phyloP scores from a whole-genome alignment of 495 filamentous ascomycete species.

The Penicillium malachiteum region DNA sequence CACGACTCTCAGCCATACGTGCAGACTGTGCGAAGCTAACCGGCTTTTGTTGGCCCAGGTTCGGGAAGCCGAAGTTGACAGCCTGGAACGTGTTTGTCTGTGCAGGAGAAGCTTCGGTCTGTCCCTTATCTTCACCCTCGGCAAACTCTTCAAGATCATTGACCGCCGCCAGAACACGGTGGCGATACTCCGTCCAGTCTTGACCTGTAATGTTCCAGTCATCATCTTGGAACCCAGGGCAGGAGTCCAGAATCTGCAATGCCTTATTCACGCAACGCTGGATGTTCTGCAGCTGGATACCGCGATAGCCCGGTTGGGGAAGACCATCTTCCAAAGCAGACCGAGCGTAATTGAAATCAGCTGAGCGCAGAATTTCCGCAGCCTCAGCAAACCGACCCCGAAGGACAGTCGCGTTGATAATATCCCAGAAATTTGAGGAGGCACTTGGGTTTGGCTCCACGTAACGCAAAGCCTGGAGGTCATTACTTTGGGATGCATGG shows the following conservation, averaged over 20 bases:
- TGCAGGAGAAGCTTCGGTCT: conserved; percentile 19
- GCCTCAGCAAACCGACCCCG: conserved; percentile 68
- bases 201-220: conserved; percentile 75
- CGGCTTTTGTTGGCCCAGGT: conserved; percentile 25
- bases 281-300: conserved; percentile 69
- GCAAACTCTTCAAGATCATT: conserved; percentile 70
- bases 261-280: conserved; percentile 64
- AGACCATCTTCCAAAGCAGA: conserved; percentile 57
- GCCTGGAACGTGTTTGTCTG: conserved; percentile 46
- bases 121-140: conserved; percentile 59
- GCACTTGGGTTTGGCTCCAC: conserved; percentile 68
- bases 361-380: conserved; percentile 60
- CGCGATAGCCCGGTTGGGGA: conserved; percentile 63
- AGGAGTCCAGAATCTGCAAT: conserved; percentile 63
- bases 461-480: conserved; percentile 57
- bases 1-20: conserved; percentile 72
- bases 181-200: conserved; percentile 78
- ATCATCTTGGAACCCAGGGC: conserved; percentile 58
- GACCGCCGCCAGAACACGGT: conserved; percentile 62
- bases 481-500: conserved; percentile 60
- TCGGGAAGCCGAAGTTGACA: conserved; percentile 53
- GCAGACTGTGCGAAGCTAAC: conserved; percentile 59
- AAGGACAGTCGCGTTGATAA: conserved; percentile 62
- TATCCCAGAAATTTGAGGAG: conserved; percentile 77
- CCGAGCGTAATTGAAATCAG: conserved; percentile 71